A percentile compares a stretch with the other conserved stretches of the same genome.
Conservation (phyloP, 306 rosid species). For the Argentina anserina region DNA sequence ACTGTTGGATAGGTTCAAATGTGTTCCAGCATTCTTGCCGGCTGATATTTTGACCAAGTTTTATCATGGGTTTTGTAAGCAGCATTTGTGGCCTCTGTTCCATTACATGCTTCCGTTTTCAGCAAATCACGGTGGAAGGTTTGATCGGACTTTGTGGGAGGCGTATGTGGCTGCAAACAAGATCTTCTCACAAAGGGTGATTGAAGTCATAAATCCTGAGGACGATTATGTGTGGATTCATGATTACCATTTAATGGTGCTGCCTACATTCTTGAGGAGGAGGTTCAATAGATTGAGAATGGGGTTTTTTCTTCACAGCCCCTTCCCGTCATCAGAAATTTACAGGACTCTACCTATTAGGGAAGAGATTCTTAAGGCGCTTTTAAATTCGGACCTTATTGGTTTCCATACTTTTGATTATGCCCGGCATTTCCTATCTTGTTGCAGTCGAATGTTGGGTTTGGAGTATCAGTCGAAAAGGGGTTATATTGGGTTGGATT, state of each 20-base stretch:
- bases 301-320: slow-evolving; percentile 66
- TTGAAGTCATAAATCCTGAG: slow-evolving; percentile 60
- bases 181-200: slow-evolving; percentile 61
- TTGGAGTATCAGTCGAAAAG: slow-evolving; percentile 64
- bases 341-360: slow-evolving; percentile 65
- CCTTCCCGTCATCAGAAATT: slow-evolving; percentile 66
- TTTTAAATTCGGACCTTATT: slow-evolving; percentile 58
- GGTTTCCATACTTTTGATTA: slow-evolving; percentile 73
- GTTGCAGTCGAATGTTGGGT: slow-evolving; percentile 70
- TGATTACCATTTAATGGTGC: slow-evolving; percentile 69
- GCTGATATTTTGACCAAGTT: slow-evolving; percentile 43
- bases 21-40: slow-evolving; percentile 66
- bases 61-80: slow-evolving; percentile 70
- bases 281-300: slow-evolving; percentile 58
- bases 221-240: slow-evolving; percentile 71
- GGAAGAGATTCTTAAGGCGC: slow-evolving; percentile 65
- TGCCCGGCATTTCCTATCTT: slow-evolving; percentile 71
- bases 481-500: slow-evolving; percentile 70
- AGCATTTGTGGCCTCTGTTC: slow-evolving; percentile 65
- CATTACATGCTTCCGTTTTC: slow-evolving; percentile 73
- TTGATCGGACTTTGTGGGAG: slow-evolving; percentile 64
- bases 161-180: slow-evolving; percentile 71
- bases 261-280: slow-evolving; percentile 63
- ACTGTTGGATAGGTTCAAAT: slow-evolving; percentile 57
- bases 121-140: slow-evolving; percentile 54